Percentiles rank a stretch among this genome's conserved stretches.
Evolutionary conservation across 2,329 filamentous ascomycete genomes (phyloP).

Genomic region (Penicillium expansum): DNA sequence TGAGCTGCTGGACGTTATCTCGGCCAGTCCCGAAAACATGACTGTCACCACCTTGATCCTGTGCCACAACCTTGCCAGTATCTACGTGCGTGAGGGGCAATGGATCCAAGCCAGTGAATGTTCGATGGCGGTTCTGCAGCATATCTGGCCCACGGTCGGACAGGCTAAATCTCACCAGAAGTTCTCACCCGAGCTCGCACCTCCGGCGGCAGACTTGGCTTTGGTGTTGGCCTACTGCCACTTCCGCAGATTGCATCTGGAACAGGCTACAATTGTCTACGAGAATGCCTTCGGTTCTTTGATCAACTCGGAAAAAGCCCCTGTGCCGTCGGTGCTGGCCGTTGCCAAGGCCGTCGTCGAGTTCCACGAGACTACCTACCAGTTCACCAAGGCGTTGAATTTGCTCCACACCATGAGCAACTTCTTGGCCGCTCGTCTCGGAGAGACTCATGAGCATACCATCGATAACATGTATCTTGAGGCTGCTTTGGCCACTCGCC

Average conservation of each 20-base stretch:
- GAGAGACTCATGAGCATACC: slow-evolving; percentile 43
- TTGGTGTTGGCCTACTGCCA: slow-evolving; percentile 35
- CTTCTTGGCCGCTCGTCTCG: slow-evolving; percentile 32
- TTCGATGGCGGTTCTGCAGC: slow-evolving; percentile 31
- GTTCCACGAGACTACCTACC: slow-evolving; percentile 39
- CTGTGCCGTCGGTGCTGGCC: slow-evolving; percentile 31
- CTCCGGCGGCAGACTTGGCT: slow-evolving; percentile 32
- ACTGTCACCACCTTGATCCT: slow-evolving; percentile 29
- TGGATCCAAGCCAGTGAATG: slow-evolving; percentile 31
- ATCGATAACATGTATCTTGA: slow-evolving; percentile 50
- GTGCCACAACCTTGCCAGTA: slow-evolving; percentile 33
- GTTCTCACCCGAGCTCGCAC: slow-evolving; percentile 32
- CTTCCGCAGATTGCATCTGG: slow-evolving; percentile 34
- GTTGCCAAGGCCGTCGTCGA: slow-evolving; percentile 38
- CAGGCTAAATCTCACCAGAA: slow-evolving; percentile 28
- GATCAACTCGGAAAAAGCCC: slow-evolving; percentile 31
- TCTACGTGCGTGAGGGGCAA: slow-evolving; percentile 33
- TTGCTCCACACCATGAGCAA: slow-evolving; percentile 34
- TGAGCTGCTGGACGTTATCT: slow-evolving; percentile 34
- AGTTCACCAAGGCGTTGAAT: slow-evolving; percentile 33
- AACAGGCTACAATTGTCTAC: slow-evolving; percentile 30
- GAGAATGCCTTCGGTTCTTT: slow-evolving; percentile 36
- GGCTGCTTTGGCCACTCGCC: slow-evolving; percentile 47
- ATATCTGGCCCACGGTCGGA: slow-evolving; percentile 34
- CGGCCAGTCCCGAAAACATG: slow-evolving; percentile 25